Base-by-base conservation (phyloP, 805 yeast species). In the Isabelozyma heimii region DNA sequence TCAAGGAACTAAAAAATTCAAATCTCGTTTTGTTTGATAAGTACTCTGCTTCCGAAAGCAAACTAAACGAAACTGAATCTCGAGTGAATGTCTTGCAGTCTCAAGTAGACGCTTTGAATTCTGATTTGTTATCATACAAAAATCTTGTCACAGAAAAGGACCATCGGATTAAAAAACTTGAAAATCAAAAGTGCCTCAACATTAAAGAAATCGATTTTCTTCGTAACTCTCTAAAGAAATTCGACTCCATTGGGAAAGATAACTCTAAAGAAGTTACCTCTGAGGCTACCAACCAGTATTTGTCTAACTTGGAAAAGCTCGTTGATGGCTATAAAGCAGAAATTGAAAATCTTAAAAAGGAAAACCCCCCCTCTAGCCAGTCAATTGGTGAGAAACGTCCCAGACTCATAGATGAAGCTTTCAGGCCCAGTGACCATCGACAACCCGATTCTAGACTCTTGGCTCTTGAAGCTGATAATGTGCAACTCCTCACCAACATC, bases 171-270 rank as follows among this genome's bases (percentile, higher is more conserved):
- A 60, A 63, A 51, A 65, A 83, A 47, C 60, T 80, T 5, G 80
- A 81, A 44, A 76, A 79, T 46, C 84, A 83, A 49, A 74, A 74
- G 45, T 58, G 69, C 2, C 66, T 85, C 40, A 77, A 84, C n/a
- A 57, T 69, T 20, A 81, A 80, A 52, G 91, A 87, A 58, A 76
- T 83, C 27, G 80, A 75, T 47, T 74, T 83, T 49, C 65, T 87
- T 46, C 70, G 87, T 50, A 73, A 72, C 39, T 85, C 83, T 62
- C 60, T 86, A 45, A 77, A 82, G 47, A 75, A 75, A 28, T 60
- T 80, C 42, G 84, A 80, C 50, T 61, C 61, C 16, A 54, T 50
- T 44, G 8, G 43, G 40, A 41, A 47, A 48, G 6, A 52, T 42
- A 26, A 54, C 46, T 43, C 63, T 42, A 53, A 70, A 45, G 66